Base-by-base conservation (phyloP, 2,329 filamentous ascomycete species). In the Xylaria arbuscula region DNA sequence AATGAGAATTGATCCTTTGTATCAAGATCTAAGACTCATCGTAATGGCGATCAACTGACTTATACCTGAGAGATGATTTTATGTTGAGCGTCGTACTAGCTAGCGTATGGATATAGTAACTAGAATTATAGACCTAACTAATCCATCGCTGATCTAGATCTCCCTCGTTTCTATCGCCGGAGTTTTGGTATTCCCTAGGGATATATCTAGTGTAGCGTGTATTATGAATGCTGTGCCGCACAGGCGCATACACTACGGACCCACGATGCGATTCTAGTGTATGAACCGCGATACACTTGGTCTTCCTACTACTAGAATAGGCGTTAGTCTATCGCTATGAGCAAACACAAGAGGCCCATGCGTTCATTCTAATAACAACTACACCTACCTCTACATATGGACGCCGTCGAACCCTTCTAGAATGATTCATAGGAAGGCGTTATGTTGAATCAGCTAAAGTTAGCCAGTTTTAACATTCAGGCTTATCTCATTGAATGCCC, bases 191-290 rank as follows among this genome's bases (percentile, higher is more conserved):
- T 10, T 13, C 36, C 28, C 5, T 2, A 28, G 28, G 5, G 28
- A 40, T 40, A 45, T 45, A 45, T 6, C 40, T 45, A 17, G 40
- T 17, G 28, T 28, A 28, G 28, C 28, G 28, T 28, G 5, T 28
- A 5, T 45, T 45, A 17, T 56, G 36, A 38, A 4, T 58, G 11
- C 65, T 59, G 65, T 64, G 65, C 59, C 65, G 48, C 48, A 55
- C 28, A 24, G 32, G 15, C n/a, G 40, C 65, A 67, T 67, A 53
- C 19, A 42, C 28, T 40, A 45, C 17, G 8, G 60, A 64, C 34
- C 59, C 54, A 55, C 38, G 65, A 57, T 47, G 54, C 19, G 32
- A 50, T 66, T 19, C 54, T 32, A 42, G 54, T 42, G n/a, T n/a
- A n/a, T n/a, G n/a, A n/a, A n/a, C n/a, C 63, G 24, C n/a, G 45